Evolutionary conservation across 306 rosid species (phyloP).

Genomic region (Oxytropis ochrocephala): DNA sequence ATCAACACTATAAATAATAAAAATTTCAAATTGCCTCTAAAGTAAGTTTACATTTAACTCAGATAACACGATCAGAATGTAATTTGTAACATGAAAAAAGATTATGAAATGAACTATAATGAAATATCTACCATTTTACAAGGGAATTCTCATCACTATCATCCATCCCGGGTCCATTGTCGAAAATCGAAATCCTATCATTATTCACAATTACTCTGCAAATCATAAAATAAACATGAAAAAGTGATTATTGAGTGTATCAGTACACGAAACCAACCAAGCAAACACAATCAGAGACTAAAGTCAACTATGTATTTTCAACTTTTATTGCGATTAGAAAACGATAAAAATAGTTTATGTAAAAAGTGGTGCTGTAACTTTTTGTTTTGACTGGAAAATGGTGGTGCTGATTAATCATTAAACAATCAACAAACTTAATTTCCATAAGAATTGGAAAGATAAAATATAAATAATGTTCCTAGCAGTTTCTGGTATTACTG

Average conservation of each 20-base stretch:
- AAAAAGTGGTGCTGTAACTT: not conserved
- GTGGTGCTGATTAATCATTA: not conserved
- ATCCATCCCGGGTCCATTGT: constrained; percentile 70
- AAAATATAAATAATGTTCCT: not conserved
- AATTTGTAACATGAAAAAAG: not conserved
- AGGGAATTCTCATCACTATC: constrained; percentile 47
- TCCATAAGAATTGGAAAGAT: not conserved
- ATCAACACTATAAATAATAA: not conserved
- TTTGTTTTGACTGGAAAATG: not conserved
- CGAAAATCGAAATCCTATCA: constrained; percentile 43
- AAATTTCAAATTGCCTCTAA: not conserved
- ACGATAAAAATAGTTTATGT: not conserved
- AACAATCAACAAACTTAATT: not conserved
- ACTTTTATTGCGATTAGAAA: not conserved
- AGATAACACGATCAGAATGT: not conserved
- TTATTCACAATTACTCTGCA: constrained; percentile 38
- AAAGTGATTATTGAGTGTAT: not conserved
- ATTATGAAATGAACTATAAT: not conserved
- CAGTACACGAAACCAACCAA: not conserved
- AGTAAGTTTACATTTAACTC: not conserved
- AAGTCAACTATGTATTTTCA: not conserved
- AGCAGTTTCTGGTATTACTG: not conserved
- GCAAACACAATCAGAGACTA: not conserved
- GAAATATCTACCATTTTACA: constrained; percentile 44
- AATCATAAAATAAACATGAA: not conserved